A percentile compares a stretch with the other conserved stretches of the same genome.
phyloP scores from a whole-genome alignment of 139 green algal genomes.

The Coccomyxa sp. region DNA sequence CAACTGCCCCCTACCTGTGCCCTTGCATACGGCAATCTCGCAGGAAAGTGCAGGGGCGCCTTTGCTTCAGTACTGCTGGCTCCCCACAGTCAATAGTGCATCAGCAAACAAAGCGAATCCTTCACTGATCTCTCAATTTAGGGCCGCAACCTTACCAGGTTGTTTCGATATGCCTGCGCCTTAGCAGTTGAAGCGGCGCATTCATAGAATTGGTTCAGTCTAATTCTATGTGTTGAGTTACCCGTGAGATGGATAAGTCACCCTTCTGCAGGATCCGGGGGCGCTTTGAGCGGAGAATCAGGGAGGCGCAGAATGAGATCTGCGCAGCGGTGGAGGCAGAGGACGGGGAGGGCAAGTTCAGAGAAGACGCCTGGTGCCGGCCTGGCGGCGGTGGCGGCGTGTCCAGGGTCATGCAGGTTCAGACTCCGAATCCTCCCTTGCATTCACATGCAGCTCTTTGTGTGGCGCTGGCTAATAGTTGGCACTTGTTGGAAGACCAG shows the following conservation, averaged over 20 bases:
- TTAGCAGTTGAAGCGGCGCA: background rate
- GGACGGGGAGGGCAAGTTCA: conserved; percentile 85
- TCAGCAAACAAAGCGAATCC: background rate
- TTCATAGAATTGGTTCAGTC: background rate
- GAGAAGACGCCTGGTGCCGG: conserved; percentile 90
- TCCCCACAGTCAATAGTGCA: too few relatives aligned
- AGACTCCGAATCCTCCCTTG: background rate
- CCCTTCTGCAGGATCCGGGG: conserved; percentile 62
- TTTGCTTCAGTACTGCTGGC: too few relatives aligned
- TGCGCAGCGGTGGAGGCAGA: conserved; percentile 80
- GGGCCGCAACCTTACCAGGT: too few relatives aligned
- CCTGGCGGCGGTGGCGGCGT: conserved; percentile 91
- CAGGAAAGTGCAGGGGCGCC: too few relatives aligned
- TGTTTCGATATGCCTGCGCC: too few relatives aligned
- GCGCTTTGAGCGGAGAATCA: conserved; percentile 84
- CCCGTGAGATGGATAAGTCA: background rate
- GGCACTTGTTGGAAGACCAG: too few relatives aligned
- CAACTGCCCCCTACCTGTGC: too few relatives aligned
- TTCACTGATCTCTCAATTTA: background rate
- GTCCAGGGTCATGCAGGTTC: conserved; percentile 84
- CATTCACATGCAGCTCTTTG: too few relatives aligned
- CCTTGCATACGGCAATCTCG: too few relatives aligned
- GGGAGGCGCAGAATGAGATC: conserved; percentile 85
- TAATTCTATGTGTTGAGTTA: too few relatives aligned
- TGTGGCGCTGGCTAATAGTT: too few relatives aligned